A percentile compares a stretch with the other conserved stretches of the same genome.
Evolutionary conservation across 2,329 filamentous ascomycete genomes (phyloP).

Genomic region (Dactylellina haptotyla): DNA sequence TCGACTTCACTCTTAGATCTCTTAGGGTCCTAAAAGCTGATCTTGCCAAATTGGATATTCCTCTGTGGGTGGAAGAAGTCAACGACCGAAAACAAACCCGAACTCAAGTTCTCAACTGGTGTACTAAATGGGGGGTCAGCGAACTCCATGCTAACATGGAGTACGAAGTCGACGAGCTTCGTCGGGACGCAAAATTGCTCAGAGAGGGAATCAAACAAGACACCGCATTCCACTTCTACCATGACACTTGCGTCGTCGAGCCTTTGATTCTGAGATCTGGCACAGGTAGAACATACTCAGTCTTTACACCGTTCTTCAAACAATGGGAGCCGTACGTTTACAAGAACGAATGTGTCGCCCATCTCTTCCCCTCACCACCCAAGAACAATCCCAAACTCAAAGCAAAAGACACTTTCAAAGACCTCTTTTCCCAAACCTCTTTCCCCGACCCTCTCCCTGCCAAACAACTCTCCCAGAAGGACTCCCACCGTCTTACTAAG

Average conservation of each 20-base stretch:
- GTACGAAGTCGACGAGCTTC: conserved; percentile 89
- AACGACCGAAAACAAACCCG: conserved; percentile 73
- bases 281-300: conserved; percentile 79
- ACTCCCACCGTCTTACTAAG: conserved; percentile 59
- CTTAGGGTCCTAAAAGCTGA: conserved; percentile 73
- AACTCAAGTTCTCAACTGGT: conserved; percentile 71
- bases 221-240: conserved; percentile 75
- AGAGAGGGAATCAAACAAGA: conserved; percentile 70
- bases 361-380: conserved; percentile 69
- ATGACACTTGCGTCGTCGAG: conserved; percentile 84
- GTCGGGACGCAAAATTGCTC: conserved; percentile 77
- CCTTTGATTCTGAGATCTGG: conserved; percentile 66
- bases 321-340: conserved; percentile 80
- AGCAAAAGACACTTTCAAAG: conserved; percentile 18
- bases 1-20: conserved; percentile 83
- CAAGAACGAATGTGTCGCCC: conserved; percentile 73
- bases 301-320: conserved; percentile 84
- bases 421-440: conserved; percentile 15
- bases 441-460: conserved; percentile 56
- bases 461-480: conserved; percentile 53
- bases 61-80: conserved; percentile 78
- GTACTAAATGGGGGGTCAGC: conserved; percentile 76
- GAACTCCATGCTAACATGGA: conserved; percentile 86
- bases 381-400: conserved; percentile 65
- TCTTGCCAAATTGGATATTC: conserved; percentile 77